A percentile compares a stretch with the other conserved stretches of the same genome.
Conservation (phyloP, 2,329 filamentous ascomycete species). For the Botrytis elliptica region DNA sequence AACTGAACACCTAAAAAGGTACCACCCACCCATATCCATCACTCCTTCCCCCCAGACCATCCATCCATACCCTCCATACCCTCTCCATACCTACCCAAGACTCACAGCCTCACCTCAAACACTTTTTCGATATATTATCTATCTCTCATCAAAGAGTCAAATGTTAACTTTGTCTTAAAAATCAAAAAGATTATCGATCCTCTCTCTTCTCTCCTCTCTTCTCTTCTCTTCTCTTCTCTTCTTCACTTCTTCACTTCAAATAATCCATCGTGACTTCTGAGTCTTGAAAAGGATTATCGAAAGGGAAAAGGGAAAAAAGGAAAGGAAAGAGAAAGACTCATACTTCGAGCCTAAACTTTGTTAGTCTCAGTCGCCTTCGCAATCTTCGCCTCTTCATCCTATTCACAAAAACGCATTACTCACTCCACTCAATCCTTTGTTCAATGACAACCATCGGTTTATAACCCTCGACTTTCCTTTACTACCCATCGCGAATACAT, state of each 20-base stretch:
- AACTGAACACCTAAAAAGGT: slow-evolving; percentile 5
- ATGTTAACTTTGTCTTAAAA: neutral
- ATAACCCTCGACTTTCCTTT: slow-evolving; percentile 26
- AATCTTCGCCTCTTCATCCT: slow-evolving; percentile 28
- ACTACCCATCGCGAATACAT: neutral
- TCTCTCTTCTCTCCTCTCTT: neutral
- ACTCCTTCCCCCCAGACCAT: too few species aligned
- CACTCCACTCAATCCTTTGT: slow-evolving; percentile 37
- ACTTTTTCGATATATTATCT: neutral
- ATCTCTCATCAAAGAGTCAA: neutral
- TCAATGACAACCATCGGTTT: slow-evolving; percentile 26
- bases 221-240: neutral
- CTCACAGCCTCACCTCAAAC: neutral
- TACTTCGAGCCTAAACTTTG: slow-evolving; percentile 11
- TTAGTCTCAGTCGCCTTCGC: slow-evolving; percentile 15
- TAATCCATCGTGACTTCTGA: slow-evolving; percentile 5
- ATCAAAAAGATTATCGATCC: neutral
- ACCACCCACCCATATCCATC: slow-evolving; percentile 1
- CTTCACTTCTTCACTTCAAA: neutral
- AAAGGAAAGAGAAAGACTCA: slow-evolving; percentile 5
- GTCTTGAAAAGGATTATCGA: neutral
- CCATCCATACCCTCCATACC: too few species aligned
- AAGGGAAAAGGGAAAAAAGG: neutral
- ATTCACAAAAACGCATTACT: slow-evolving; percentile 16
- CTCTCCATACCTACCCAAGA: neutral